Evolutionary conservation across 225 moss, liverwort and hornwort species (phyloP).

Genomic region (Sphagnum contortum): DNA sequence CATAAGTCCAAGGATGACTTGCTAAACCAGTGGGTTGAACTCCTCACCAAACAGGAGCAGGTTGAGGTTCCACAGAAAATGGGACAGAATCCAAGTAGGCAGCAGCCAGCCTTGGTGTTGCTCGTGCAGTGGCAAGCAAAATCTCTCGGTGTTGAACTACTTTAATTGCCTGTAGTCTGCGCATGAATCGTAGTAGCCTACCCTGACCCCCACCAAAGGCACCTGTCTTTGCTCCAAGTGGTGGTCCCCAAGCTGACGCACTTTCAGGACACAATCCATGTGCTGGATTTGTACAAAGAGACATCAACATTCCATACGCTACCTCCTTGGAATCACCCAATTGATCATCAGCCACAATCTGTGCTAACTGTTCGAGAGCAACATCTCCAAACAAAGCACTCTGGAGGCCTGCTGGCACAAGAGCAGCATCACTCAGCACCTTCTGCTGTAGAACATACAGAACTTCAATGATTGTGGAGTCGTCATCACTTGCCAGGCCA

Average conservation of each 20-base stretch:
- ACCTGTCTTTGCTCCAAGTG: conserved; percentile 26
- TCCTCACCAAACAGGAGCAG: conserved; percentile 90
- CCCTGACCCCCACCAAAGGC: conserved; percentile 79
- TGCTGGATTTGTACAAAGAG: conserved; percentile 89
- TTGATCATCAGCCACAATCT: conserved; percentile 62
- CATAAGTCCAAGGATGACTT: no score
- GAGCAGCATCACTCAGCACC: conserved; percentile 70
- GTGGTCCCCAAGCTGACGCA: conserved; percentile 41
- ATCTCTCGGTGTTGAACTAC: conserved; percentile 66
- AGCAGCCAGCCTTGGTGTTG: conserved; percentile 69
- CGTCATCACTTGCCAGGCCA: conserved; percentile 76
- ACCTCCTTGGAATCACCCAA: conserved; percentile 56
- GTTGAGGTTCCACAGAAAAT: conserved; percentile 83
- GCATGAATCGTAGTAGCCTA: conserved; percentile 69
- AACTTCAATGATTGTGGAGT: conserved; percentile 53
- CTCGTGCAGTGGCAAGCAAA: conserved; percentile 58
- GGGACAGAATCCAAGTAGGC: conserved; percentile 85
- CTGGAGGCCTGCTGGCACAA: conserved; percentile 85
- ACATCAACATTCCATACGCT: conserved; percentile 65
- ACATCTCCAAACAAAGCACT: conserved; percentile 93
- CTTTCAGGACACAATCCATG: conserved; percentile 87
- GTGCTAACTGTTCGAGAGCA: conserved; percentile 88
- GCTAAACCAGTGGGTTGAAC: not conserved
- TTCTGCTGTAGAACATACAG: conserved; percentile 68
- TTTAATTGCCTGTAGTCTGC: conserved; percentile 74